Evolutionary conservation across 495 filamentous ascomycete species (phyloP).

Genomic region (Trichoderma asperelloides): DNA sequence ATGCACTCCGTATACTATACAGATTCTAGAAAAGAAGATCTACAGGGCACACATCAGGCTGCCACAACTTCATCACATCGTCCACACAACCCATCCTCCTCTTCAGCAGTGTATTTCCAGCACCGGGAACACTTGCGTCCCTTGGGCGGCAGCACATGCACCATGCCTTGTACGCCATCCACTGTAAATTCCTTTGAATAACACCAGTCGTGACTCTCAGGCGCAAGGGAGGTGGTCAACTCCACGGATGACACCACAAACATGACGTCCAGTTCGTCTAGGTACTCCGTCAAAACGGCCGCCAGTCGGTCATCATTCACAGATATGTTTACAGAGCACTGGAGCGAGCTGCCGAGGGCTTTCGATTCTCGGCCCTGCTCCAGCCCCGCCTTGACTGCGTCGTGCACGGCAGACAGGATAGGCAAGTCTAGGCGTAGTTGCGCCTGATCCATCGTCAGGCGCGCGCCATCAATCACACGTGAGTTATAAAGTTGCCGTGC

Average conservation of each 20-base stretch:
- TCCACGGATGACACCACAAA: conserved; percentile 70
- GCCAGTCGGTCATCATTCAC: conserved; percentile 17
- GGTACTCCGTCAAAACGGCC: conserved; percentile 42
- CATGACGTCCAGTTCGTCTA: conserved; percentile 56
- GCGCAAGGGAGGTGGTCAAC: conserved; percentile 27
- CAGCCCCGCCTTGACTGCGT: conserved; percentile 59
- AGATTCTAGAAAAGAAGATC: background rate
- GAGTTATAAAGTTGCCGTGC: conserved; percentile 32
- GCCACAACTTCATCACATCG: conserved; percentile 63
- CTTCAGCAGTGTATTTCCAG: conserved; percentile 65
- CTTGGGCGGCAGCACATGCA: conserved; percentile 57
- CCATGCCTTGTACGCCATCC: conserved; percentile 36
- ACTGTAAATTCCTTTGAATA: conserved; percentile 48
- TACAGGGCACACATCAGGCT: background rate
- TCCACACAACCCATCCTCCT: conserved; percentile 56
- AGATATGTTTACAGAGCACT: conserved; percentile 48
- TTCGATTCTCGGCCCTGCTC: conserved; percentile 58
- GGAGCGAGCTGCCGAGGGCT: conserved; percentile 62
- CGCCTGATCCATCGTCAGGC: conserved; percentile 21
- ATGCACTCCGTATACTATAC: too few relatives aligned
- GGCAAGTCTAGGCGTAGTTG: conserved; percentile 44
- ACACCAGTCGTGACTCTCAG: conserved; percentile 39
- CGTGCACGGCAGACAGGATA: conserved; percentile 44
- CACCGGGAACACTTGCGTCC: conserved; percentile 73
- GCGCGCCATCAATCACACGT: conserved; percentile 26